Conservation (phyloP, 1,139 yeast genomes). For the Debaryomyces psychrophilus region DNA sequence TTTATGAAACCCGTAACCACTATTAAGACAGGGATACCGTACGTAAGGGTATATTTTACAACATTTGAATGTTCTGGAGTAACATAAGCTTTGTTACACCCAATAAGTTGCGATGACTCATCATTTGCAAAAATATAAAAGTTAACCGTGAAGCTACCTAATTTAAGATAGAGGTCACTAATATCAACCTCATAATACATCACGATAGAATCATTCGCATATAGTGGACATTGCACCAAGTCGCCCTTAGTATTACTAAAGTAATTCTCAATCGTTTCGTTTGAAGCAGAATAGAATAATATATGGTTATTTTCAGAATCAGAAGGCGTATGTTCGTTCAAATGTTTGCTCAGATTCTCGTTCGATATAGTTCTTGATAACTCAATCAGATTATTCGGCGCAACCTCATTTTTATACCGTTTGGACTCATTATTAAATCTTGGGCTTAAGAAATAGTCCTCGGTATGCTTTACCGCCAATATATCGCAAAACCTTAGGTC, state of each 20-base stretch:
- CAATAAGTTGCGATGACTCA: conserved; percentile 38
- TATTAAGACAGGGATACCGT: conserved; percentile 45
- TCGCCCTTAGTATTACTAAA: conserved; percentile 32
- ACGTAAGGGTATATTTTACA: conserved; percentile 40
- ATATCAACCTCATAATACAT: conserved; percentile 45
- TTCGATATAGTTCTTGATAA: not conserved
- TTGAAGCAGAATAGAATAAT: conserved; percentile 13
- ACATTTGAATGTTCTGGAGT: conserved; percentile 48
- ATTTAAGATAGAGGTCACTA: conserved; percentile 32
- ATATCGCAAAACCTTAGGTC: conserved; percentile 51
- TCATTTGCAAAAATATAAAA: conserved; percentile 45
- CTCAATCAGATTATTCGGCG: not conserved
- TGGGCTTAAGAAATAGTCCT: conserved; percentile 26
- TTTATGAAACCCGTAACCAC: conserved; percentile 47
- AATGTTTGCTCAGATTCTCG: not conserved
- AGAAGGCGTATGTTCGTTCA: not conserved
- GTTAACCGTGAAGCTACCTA: conserved; percentile 47
- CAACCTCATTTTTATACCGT: too few species aligned
- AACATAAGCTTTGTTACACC: conserved; percentile 51
- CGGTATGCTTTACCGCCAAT: conserved; percentile 43
- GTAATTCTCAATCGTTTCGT: conserved; percentile 26
- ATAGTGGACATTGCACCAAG: conserved; percentile 46
- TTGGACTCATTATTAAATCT: conserved; percentile 18
- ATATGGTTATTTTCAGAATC: not conserved
- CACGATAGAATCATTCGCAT: conserved; percentile 41